Percentiles rank a stretch among this genome's conserved stretches.
These are phyloP conservation scores for Ustulina deusta DNA, from an alignment of 2,329 filamentous ascomycete genomes.

Conservation along the genomic window DNA sequence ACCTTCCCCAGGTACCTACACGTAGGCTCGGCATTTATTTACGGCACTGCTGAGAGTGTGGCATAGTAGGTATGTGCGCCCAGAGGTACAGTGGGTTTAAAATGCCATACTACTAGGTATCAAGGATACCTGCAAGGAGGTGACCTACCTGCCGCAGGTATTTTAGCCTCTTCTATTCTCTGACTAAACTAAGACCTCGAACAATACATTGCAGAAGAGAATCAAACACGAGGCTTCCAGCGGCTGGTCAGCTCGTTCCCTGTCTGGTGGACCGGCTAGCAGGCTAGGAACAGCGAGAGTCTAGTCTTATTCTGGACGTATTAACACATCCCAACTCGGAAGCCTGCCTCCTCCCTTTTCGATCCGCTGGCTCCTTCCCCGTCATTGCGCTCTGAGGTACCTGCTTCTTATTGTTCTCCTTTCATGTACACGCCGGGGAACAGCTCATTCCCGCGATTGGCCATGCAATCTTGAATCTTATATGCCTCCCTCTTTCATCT, in stretches of 20 bases:
- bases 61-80: too few species aligned
- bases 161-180: constrained; percentile 32
- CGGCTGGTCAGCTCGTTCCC: constrained; percentile 36
- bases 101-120: too few species aligned
- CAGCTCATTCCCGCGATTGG: constrained; percentile 19
- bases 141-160: not conserved
- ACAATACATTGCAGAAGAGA: not conserved
- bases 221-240: constrained; percentile 38
- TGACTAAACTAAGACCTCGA: constrained; percentile 14
- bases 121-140: not conserved
- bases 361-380: constrained; percentile 12
- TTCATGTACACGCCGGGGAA: constrained; percentile 1
- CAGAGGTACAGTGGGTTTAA: too few species aligned
- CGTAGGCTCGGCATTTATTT: too few species aligned
- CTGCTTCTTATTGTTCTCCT: constrained; percentile 15
- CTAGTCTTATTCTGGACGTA: constrained; percentile 25
- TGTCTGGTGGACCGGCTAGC: constrained; percentile 8
- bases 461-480: constrained; percentile 32
- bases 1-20: not conserved
- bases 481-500: constrained; percentile 18
- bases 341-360: constrained; percentile 10
- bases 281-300: not conserved
- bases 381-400: constrained; percentile 30
- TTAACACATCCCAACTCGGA: constrained; percentile 9
- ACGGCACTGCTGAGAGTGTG: not conserved